A percentile compares a stretch with the other conserved stretches of the same genome.
These are phyloP conservation scores for Acephala macrosclerotiorum DNA, from an alignment of 2,329 filamentous ascomycete genomes.

Conservation along the genomic window DNA sequence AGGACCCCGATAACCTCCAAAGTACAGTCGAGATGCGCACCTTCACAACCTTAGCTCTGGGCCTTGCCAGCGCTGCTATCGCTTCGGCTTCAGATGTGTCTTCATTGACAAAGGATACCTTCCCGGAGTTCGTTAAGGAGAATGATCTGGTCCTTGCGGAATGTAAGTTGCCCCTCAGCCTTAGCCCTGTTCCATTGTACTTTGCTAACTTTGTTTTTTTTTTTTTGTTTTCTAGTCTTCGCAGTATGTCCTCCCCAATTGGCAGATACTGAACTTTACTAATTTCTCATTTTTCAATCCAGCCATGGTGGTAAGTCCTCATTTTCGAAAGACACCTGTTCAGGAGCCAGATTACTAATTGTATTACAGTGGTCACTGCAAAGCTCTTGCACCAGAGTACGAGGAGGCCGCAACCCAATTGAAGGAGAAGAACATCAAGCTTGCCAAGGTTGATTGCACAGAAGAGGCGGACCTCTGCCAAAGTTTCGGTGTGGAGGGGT, in stretches of 20 bases:
- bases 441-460: constrained; percentile 94
- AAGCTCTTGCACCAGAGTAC: constrained; percentile 93
- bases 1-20: constrained; percentile 24
- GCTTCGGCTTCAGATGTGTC: constrained; percentile 82
- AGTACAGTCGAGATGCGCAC: constrained; percentile 40
- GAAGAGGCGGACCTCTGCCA: constrained; percentile 92
- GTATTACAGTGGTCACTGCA: constrained; percentile 78
- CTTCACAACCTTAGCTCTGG: constrained; percentile 42
- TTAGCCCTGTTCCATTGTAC: constrained; percentile 15
- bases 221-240: constrained; percentile 67
- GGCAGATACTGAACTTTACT: constrained; percentile 33
- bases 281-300: constrained; percentile 33
- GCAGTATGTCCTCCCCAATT: constrained; percentile 76
- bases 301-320: constrained; percentile 47
- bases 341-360: constrained; percentile 38
- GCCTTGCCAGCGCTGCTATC: constrained; percentile 52
- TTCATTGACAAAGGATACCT: constrained; percentile 85
- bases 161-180: constrained; percentile 66
- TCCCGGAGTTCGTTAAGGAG: constrained; percentile 83
- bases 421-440: constrained; percentile 86
- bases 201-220: constrained; percentile 30
- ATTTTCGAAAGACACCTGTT: constrained; percentile 28
- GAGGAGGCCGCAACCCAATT: constrained; percentile 84
- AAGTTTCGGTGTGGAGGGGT: constrained; percentile 90
- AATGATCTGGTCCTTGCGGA: constrained; percentile 93